A percentile compares a stretch with the other conserved stretches of the same genome.
phyloP scores from a whole-genome alignment of 2,329 filamentous ascomycete genomes.

The Hortaea werneckii region DNA sequence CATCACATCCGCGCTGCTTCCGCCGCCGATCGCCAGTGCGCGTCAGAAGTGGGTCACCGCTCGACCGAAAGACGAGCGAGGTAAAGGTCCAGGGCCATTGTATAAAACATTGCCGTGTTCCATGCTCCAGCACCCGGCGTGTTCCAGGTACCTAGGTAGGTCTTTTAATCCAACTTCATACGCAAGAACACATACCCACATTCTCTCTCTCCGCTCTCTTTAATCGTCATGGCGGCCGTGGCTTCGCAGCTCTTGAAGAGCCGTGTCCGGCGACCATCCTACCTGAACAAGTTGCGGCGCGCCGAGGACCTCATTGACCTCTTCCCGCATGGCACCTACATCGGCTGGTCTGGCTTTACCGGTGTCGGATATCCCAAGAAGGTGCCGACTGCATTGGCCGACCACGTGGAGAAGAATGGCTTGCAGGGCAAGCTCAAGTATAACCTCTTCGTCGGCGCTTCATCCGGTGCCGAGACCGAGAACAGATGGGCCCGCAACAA shows the following conservation, averaged over 20 bases:
- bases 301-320: slow-evolving; percentile 69
- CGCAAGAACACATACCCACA: no score
- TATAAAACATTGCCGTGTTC: no score
- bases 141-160: no score
- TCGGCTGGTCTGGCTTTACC: slow-evolving; percentile 87
- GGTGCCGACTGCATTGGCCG: slow-evolving; percentile 71
- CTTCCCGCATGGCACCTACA: slow-evolving; percentile 76
- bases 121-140: no score
- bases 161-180: no score
- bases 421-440: slow-evolving; percentile 78
- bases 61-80: neutral
- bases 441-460: slow-evolving; percentile 81
- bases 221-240: neutral
- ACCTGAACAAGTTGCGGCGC: slow-evolving; percentile 69
- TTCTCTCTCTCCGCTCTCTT: neutral
- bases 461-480: slow-evolving; percentile 79
- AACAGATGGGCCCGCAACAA: slow-evolving; percentile 81
- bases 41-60: neutral
- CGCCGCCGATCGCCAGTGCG: neutral
- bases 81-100: neutral
- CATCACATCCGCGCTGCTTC: neutral
- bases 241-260: slow-evolving; percentile 51
- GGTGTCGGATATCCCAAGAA: slow-evolving; percentile 60
- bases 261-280: slow-evolving; percentile 63
- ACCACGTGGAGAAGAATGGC: slow-evolving; percentile 79